Evolutionary conservation across 768 basidiomycete species (phyloP).

Genomic region (Mrakia blollopis): DNA sequence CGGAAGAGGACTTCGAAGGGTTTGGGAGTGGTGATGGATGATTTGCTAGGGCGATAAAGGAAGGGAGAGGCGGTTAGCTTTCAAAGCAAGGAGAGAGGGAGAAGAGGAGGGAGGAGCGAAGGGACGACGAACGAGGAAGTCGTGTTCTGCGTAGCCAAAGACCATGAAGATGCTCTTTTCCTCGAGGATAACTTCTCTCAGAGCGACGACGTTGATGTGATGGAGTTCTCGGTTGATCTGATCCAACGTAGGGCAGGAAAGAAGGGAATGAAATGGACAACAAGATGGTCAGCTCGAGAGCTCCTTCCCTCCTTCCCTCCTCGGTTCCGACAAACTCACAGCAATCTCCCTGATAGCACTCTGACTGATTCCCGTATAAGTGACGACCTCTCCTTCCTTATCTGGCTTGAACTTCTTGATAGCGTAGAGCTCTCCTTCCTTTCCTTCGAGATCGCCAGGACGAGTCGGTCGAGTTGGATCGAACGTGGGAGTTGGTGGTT

Average conservation of each 20-base stretch:
- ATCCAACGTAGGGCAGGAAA: too few relatives aligned
- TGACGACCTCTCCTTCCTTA: constrained; percentile 93
- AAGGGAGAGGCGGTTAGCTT: neutral
- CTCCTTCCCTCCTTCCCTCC: neutral
- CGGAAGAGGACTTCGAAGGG: constrained; percentile 69
- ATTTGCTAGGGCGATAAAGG: constrained; percentile 64
- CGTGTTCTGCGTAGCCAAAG: constrained; percentile 98
- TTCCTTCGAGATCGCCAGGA: constrained; percentile 58
- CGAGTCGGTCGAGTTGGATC: constrained; percentile 46
- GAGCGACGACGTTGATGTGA: constrained; percentile 83
- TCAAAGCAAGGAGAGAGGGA: neutral
- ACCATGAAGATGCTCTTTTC: constrained; percentile 99
- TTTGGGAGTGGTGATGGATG: constrained; percentile 95
- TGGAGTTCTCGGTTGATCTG: constrained; percentile 83
- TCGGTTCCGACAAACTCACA: constrained; percentile 51
- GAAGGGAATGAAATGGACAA: neutral
- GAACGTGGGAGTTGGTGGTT: constrained; percentile 34
- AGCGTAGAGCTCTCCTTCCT: constrained; percentile 66
- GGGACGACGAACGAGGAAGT: constrained; percentile 74
- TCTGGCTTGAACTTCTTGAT: constrained; percentile 99
- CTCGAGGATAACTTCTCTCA: constrained; percentile 92
- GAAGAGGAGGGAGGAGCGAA: neutral
- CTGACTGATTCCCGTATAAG: constrained; percentile 96
- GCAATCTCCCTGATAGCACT: constrained; percentile 96
- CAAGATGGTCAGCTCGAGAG: constrained; percentile 1